These are phyloP conservation scores for Pelargonium citronellum DNA, from an alignment of 441 rosid species.

Conservation along the genomic window DNA sequence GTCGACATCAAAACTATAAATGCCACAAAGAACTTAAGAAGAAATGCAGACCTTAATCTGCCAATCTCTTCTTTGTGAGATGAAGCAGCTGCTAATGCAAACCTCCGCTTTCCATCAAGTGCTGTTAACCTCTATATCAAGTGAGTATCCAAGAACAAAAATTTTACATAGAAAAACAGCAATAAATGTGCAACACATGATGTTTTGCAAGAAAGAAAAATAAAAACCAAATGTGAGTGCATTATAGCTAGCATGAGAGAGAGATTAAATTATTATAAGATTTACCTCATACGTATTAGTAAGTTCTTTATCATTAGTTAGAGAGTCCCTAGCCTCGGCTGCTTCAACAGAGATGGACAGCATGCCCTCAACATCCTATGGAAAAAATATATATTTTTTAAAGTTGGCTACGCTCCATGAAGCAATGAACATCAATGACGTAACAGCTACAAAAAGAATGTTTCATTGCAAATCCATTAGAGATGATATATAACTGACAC, in stretches of 20 bases:
- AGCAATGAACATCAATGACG: neutral
- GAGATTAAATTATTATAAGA: neutral
- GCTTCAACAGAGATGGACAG: conserved; percentile 99
- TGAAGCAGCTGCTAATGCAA: conserved; percentile 94
- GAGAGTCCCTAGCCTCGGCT: conserved; percentile 80
- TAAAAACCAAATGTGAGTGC: conserved; percentile 2
- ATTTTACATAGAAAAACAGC: conserved; percentile 10
- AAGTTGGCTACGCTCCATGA: conserved; percentile 8
- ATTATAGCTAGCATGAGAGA: neutral
- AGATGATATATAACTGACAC: neutral
- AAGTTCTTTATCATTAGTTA: conserved; percentile 91
- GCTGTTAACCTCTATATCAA: conserved; percentile 81
- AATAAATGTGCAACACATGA: neutral
- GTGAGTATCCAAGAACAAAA: conserved; percentile 9
- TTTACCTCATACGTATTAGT: conserved; percentile 89
- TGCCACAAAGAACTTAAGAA: conserved; percentile 20
- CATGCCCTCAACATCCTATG: conserved; percentile 98
- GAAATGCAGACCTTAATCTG: conserved; percentile 66
- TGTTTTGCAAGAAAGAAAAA: neutral
- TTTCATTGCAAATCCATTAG: conserved; percentile 12
- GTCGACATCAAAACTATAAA: conserved; percentile 6
- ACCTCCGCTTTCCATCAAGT: conserved; percentile 95
- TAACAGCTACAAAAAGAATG: conserved; percentile 10
- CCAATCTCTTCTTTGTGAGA: conserved; percentile 92
- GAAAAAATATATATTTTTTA: conserved; percentile 7